Percentiles rank a stretch among this genome's conserved stretches.
Conservation (phyloP, 305 asterid genomes). For the Fraxinus angustifolia region DNA sequence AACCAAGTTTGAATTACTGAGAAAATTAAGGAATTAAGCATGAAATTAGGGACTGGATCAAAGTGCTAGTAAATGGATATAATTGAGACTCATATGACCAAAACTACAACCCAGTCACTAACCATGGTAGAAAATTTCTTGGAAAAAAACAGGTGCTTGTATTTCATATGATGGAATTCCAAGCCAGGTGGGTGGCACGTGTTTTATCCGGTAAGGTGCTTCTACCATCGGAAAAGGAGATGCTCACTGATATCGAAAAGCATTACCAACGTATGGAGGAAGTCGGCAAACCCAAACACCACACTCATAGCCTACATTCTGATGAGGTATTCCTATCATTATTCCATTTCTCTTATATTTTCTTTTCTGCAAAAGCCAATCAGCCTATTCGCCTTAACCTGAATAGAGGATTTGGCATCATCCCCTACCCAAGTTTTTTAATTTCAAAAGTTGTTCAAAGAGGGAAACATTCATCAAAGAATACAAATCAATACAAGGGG, state of each 20-base stretch:
- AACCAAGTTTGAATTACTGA: background rate
- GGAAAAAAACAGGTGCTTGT: constrained; percentile 23
- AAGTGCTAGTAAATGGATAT: too few relatives aligned
- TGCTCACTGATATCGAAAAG: constrained; percentile 38
- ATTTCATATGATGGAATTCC: constrained; percentile 39
- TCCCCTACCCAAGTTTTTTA: background rate
- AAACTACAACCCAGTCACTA: background rate
- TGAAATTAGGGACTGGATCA: background rate
- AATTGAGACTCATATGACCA: background rate
- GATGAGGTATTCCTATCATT: constrained; percentile 22
- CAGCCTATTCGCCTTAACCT: background rate
- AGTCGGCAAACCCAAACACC: constrained; percentile 48
- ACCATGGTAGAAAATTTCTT: constrained; percentile 8
- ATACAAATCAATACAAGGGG: background rate
- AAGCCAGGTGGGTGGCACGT: constrained; percentile 58
- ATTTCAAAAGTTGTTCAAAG: background rate
- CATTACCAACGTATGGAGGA: constrained; percentile 43
- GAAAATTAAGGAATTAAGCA: background rate
- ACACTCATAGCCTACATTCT: constrained; percentile 34
- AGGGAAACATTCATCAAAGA: background rate
- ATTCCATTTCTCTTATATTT: background rate
- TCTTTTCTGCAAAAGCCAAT: background rate
- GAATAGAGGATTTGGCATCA: background rate
- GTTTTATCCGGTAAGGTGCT: constrained; percentile 42
- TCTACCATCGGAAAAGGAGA: constrained; percentile 50